These are phyloP conservation scores for Geotrichum siamense DNA, from an alignment of 1,139 yeast genomes.

Conservation along the genomic window DNA sequence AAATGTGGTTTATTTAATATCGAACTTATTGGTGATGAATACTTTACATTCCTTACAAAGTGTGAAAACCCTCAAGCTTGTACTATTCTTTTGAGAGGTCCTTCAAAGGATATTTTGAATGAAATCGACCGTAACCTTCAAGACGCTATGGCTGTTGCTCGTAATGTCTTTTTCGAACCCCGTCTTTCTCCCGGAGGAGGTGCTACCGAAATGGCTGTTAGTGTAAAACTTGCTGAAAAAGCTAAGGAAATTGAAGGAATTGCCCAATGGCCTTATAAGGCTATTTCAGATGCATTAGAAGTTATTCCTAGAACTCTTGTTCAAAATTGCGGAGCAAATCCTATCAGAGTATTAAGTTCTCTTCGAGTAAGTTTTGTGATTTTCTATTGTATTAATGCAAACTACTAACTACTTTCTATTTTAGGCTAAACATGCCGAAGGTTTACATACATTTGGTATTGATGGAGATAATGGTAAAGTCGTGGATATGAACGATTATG, in stretches of 20 bases:
- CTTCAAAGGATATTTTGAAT: conserved; percentile 91
- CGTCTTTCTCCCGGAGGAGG: conserved; percentile 98
- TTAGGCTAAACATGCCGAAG: conserved; percentile 85
- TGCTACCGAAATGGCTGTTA: conserved; percentile 98
- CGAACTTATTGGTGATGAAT: conserved; percentile 95
- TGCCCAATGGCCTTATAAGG: conserved; percentile 98
- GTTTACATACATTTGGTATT: conserved; percentile 73
- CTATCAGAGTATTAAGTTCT: conserved; percentile 81
- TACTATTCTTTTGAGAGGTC: conserved; percentile 87
- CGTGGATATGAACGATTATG: conserved; percentile 91
- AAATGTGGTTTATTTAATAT: conserved; percentile 87
- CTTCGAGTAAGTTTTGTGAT: conserved; percentile 43
- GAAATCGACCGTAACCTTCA: conserved; percentile 96
- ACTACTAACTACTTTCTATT: conserved; percentile 7
- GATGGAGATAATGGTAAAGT: conserved; percentile 93
- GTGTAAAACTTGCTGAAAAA: conserved; percentile 79
- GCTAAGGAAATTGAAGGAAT: conserved; percentile 92
- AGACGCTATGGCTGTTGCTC: conserved; percentile 97
- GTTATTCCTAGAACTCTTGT: conserved; percentile 95
- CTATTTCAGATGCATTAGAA: conserved; percentile 97
- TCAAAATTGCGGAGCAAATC: conserved; percentile 97
- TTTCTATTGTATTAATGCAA: not conserved
- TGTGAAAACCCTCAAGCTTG: conserved; percentile 89
- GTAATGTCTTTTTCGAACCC: conserved; percentile 93
- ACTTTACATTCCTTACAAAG: conserved; percentile 76